Evolutionary conservation across 306 rosid species (phyloP), one percentile per base, ranked within the genome.

Genomic region (Inga laurina): DNA sequence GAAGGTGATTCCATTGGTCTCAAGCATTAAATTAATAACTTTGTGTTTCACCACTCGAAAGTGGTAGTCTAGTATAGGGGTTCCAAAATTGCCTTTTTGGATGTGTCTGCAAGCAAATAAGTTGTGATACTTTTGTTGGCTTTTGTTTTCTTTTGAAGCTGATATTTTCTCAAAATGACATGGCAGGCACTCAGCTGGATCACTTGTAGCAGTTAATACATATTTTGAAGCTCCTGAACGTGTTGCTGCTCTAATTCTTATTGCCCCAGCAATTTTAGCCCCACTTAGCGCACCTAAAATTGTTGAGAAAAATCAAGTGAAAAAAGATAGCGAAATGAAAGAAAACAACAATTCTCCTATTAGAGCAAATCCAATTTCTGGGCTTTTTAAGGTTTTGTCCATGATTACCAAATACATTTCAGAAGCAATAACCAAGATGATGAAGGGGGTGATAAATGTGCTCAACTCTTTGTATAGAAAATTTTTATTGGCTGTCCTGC

Each of bases 171-270:
- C 57, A 69, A 75, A 88, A 79, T 88, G 66, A 74, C 54, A 45
- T 87, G 44, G 12, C 88, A 95, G 98, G 97, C 99, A 95, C 86
- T 95, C 99, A 79, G 98, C 99, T 78, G 98, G 99, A 75, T 89
- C 92, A 48, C 90, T 92, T 82, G 88, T 91, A 44, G 99, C 98
- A 59, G 90, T 93, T 30, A 87, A 93, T 83, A 81, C 97, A 35
- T 95, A 93, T 81, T 93, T 93, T 81, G 94, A 93, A 89, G 96
- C 98, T 73, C 99, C 99, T 2, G 90, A 92, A 78, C 89, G 93
- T 34, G 89, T 95, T 85, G 97, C 97, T 84, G 98, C 98, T 83
- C 59, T 95, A 72, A 90, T 95, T 79, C 98, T 95, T 32, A 81
- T 95, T 78, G 93, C 98, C 75, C 98, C 99, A 11, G 97, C 98